These are phyloP conservation scores for Backusella tuberculispora DNA, from an alignment of 192 early-diverging fungal species.

Conservation along the genomic window DNA sequence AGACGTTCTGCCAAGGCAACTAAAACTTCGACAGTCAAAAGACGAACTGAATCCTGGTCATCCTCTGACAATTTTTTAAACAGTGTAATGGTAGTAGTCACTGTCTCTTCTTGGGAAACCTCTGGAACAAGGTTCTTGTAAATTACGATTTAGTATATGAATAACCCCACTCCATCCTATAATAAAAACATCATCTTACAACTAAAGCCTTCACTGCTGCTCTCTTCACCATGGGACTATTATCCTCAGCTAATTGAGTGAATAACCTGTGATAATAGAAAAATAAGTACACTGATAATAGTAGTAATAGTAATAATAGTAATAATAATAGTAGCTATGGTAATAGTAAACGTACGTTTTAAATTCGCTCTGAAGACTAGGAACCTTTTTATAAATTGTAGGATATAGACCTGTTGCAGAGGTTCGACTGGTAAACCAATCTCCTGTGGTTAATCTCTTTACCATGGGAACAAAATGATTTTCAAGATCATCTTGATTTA, in stretches of 20 bases:
- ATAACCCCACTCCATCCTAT: not conserved
- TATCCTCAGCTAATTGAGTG: constrained; percentile 84
- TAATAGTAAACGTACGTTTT: constrained; percentile 55
- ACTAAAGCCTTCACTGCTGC: constrained; percentile 83
- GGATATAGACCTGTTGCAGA: constrained; percentile 93
- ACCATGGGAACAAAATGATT: constrained; percentile 89
- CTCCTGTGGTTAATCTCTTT: constrained; percentile 85
- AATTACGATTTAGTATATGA: constrained; percentile 17
- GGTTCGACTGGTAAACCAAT: constrained; percentile 96
- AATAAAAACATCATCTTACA: constrained; percentile 47
- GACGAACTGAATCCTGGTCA: constrained; percentile 95
- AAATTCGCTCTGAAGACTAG: constrained; percentile 82
- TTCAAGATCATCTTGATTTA: constrained; percentile 83
- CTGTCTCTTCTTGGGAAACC: constrained; percentile 73
- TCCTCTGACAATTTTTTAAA: constrained; percentile 86
- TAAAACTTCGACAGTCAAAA: constrained; percentile 91
- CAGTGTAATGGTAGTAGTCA: constrained; percentile 84
- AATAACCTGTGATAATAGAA: constrained; percentile 57
- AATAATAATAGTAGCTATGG: constrained; percentile 46
- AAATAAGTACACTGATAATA: not conserved
- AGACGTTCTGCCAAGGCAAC: constrained; percentile 87
- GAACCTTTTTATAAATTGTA: constrained; percentile 71
- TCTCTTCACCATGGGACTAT: constrained; percentile 96
- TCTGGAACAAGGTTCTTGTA: constrained; percentile 35
- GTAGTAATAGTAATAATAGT: constrained; percentile 43